phyloP scores from a whole-genome alignment of 1,284 basidiomycete genomes.

The Pseudozyma sp. region DNA sequence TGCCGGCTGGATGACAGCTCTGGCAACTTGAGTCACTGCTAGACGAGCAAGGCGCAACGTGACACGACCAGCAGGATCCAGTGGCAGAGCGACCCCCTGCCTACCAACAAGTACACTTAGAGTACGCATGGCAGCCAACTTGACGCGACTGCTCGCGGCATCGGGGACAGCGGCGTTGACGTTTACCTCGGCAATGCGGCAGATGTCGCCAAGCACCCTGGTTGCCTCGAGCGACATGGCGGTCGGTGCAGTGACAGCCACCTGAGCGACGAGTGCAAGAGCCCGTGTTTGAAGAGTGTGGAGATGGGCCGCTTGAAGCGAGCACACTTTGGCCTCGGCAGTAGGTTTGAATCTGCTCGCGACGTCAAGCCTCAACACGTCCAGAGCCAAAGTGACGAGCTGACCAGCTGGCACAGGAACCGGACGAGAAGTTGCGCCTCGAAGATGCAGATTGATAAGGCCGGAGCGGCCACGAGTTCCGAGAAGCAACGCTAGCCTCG shows the following conservation, averaged over 20 bases:
- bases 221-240: conserved; percentile 29
- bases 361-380: conserved; percentile 72
- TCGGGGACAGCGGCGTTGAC: background rate
- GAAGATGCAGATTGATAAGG: conserved; percentile 36
- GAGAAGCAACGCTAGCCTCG: conserved; percentile 34
- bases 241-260: conserved; percentile 25
- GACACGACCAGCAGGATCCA: conserved; percentile 46
- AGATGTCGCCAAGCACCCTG: conserved; percentile 33
- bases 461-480: conserved; percentile 35
- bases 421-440: conserved; percentile 74
- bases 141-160: conserved; percentile 13
- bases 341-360: conserved; percentile 36
- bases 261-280: conserved; percentile 36
- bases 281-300: conserved; percentile 35
- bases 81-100: conserved; percentile 28
- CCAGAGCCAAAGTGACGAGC: conserved; percentile 68
- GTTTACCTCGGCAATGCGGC: conserved; percentile 34
- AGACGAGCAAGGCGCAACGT: conserved; percentile 52
- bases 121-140: conserved; percentile 37
- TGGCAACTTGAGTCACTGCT: conserved; percentile 19
- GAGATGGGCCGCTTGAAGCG: conserved; percentile 30
- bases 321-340: conserved; percentile 39
- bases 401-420: conserved; percentile 79
- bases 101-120: conserved; percentile 34
- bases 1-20: conserved; percentile 19